A percentile compares a stretch with the other conserved stretches of the same genome.
Evolutionary conservation across 2,329 filamentous ascomycete species (phyloP).

Genomic region (Trichoderma sp.): DNA sequence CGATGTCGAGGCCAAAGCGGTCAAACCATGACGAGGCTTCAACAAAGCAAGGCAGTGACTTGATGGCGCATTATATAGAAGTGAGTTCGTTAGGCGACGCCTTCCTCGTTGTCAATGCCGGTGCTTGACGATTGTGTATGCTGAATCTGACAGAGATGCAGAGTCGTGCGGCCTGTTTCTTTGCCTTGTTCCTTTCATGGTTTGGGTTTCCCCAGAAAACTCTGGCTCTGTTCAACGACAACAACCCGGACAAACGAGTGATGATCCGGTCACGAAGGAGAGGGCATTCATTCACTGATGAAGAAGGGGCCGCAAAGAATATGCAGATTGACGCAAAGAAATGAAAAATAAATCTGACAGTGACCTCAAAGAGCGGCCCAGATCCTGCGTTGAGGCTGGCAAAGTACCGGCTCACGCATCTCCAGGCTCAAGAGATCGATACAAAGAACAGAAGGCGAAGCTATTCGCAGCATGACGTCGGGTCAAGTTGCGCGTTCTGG

Average conservation of each 20-base stretch:
- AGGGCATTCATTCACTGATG: not conserved
- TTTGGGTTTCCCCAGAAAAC: not conserved
- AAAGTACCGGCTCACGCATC: too few relatives aligned
- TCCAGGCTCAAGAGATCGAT: too few relatives aligned
- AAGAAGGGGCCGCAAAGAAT: too few relatives aligned
- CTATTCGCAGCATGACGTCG: slow-evolving; percentile 26
- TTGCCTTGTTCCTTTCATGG: not conserved
- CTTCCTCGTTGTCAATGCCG: not conserved
- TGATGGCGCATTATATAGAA: not conserved
- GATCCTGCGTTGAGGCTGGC: too few relatives aligned
- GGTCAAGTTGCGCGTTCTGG: not conserved
- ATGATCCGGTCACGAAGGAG: not conserved
- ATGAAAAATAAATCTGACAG: not conserved
- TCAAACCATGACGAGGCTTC: not conserved
- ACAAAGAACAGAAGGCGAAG: not conserved
- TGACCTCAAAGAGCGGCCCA: not conserved
- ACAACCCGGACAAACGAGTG: not conserved
- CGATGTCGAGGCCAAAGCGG: not conserved
- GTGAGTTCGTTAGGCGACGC: not conserved
- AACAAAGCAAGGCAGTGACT: slow-evolving; percentile 4
- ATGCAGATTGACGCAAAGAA: not conserved
- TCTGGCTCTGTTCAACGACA: not conserved
- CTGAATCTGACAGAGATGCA: not conserved
- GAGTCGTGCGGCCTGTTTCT: not conserved
- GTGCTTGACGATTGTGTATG: not conserved